phyloP scores from a whole-genome alignment of 2,329 filamentous ascomycete genomes.

The Penicillium verrucosum region DNA sequence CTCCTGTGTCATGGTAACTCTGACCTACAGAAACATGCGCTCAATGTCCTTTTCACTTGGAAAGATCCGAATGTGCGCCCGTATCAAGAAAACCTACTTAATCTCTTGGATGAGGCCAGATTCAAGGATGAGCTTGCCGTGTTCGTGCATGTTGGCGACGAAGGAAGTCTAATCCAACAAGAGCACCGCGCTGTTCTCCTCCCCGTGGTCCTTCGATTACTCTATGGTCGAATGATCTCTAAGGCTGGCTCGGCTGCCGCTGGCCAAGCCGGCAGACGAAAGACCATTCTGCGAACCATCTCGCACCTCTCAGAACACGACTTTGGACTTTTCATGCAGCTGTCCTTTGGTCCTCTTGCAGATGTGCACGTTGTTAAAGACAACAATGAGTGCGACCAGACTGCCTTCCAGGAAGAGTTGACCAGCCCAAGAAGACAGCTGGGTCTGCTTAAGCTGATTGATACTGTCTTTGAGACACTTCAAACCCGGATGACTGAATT shows the following conservation, averaged over 20 bases:
- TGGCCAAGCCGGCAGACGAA: constrained; percentile 73
- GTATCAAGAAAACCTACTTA: constrained; percentile 82
- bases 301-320: constrained; percentile 72
- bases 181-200: constrained; percentile 72
- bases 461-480: constrained; percentile 79
- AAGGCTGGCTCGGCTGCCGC: constrained; percentile 65
- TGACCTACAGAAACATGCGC: constrained; percentile 79
- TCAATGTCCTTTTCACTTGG: constrained; percentile 86
- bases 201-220: constrained; percentile 77
- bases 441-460: constrained; percentile 87
- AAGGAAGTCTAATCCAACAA: constrained; percentile 64
- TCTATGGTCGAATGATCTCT: constrained; percentile 87
- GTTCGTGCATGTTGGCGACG: constrained; percentile 69
- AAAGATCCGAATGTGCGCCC: constrained; percentile 71
- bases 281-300: constrained; percentile 70
- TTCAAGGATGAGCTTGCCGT: constrained; percentile 94
- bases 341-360: constrained; percentile 70
- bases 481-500: constrained; percentile 70
- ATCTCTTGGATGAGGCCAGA: constrained; percentile 81
- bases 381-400: constrained; percentile 46
- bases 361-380: constrained; percentile 58
- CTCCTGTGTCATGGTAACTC: constrained; percentile 84
- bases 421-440: constrained; percentile 74
- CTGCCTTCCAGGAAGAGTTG: constrained; percentile 57
- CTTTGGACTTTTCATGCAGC: constrained; percentile 75